Base-by-base conservation (phyloP, 495 filamentous ascomycete genomes). In the Neurospora sp. region DNA sequence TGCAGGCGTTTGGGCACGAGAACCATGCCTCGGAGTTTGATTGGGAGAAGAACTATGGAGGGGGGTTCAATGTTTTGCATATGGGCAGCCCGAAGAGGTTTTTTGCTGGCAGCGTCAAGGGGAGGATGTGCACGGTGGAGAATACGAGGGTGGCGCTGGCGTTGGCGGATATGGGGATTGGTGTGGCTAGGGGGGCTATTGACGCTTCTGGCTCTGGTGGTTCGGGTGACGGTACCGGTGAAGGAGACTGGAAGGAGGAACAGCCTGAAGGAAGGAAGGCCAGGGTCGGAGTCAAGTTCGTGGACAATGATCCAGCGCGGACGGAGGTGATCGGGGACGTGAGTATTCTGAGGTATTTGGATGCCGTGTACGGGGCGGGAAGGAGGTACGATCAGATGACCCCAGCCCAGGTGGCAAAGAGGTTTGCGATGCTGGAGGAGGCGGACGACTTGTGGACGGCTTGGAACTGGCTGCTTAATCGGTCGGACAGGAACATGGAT, bases 61-160 rank as follows among this genome's bases (percentile, higher is more conserved):
- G 72, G 0, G 96, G 96, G 1, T 98, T 94, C 71, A 91, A 98
- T 77, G 94, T 97, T 2, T 86, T 99, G 68, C 93, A 99, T 71
- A 84, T 87, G 69, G 82, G 86, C 3, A 83, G 82, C 39, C 80
- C 87, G 12, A 83, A 86, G 12, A 83, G 86, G 41, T 77, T 93
- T 7, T 85, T 85, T 71, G 76, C 87, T 1, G 86, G 87, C 41
- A 76, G 81, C n/a, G 53, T 61, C 0, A 88, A 92, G 69, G 53
- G 53, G 3, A 35, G 27, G 7, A 5, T 11, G 12, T 61, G 53
- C 53, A 53, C 73, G 0, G 77, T 93, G 20, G 83, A 85, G 4
- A 90, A 92, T 73, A 76, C 88, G 74, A 82, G 89, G 6, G 86
- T 92, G 1, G 83, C 82, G 39, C 72, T 92, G 0, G 84, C 85